Base-by-base conservation (phyloP, 179 eudicot species). In the Camellia oleifera region DNA sequence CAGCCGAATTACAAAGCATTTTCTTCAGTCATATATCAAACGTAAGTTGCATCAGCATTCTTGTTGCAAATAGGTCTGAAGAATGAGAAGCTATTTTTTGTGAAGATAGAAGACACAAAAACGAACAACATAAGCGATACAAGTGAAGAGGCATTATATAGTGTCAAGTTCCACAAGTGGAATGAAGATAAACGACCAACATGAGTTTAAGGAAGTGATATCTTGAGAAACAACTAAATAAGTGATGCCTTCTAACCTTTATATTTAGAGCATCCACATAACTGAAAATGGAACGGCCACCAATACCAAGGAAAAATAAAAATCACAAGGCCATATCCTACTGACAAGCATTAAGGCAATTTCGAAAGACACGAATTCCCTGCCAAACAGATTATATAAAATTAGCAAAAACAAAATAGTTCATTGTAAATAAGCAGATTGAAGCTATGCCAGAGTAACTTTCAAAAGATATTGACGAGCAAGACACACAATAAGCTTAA, bases 331-430 rank as follows among this genome's bases (percentile, higher is more conserved):
- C 52, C 48, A 60, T 26, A 42, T 48, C 23, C 68, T 56, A 0
- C 48, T 14, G 66, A 45, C 40, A 77, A 71, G 44, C 76, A 60
- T 88, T 93, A 65, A 94, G 99, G 72, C 95, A 95, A 81, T 89
- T 91, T 70, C 97, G 89, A 85, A 95, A 95, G 84, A 93, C 92
- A 18, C 97, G 95, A 83, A 95, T 80, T 74, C 92, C 98, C 98
- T 93, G 92, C 76, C 56, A 77, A 77, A 7, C 52, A 75, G 69
- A 56, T 2, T 58, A 53, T 74, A 62, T 4, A 52, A 53, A 9
- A 32, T 69, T 32, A 76, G 77, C 75, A 45, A 69, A 75, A 20
- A 7, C 5, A 72, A 56, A 72, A 42, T 4, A 50, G 9, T 3
- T 58, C 54, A 46, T 26, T n/a, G 18, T 42, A n/a, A 17, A 48